Evolutionary conservation across 768 basidiomycete genomes (phyloP), one percentile per base, ranked within the genome.

Genomic region (Hygrocybe punicea): DNA sequence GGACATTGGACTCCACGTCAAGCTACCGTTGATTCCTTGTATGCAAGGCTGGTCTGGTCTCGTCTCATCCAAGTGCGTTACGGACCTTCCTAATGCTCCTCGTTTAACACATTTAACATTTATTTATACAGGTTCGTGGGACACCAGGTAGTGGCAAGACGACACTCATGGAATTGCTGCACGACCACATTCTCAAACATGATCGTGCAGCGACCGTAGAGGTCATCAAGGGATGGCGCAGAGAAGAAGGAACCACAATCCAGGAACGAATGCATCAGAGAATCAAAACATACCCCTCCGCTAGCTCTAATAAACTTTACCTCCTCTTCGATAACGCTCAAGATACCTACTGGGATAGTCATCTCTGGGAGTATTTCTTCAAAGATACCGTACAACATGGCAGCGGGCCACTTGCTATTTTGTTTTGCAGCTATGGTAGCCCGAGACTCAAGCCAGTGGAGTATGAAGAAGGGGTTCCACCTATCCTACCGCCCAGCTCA

Each of bases 291-390:
- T 33, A 37, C n/a, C 23, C 11, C 35, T 53, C 36, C 34, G n/a
- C 25, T 25, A 25, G 56, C 25, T 16, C 16, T 16, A 7, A 40
- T 36, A 17, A 13, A 33, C 16, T 51, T 54, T 54, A 44, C 40
- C 44, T 55, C 19, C 29, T 58, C 23, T 58, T 58, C 57, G 57
- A 58, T 33, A 37, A 58, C 17, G 57, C 36, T 23, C 57, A 58
- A 23, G 53, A 55, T 23, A 39, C 57, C 17, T 48, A 52, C 19
- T 14, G 24, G 57, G 57, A 55, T 48, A 17, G 11, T 3, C 11
- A 45, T 17, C 58, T 59, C 25, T 59, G 58, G 58, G 29, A 56
- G 14, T 23, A 37, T 23, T 51, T 57, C 42, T 58, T 60, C 57
- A 60, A 60, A 51, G 33, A 23, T 29, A 36, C 17, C 17, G 47